These are phyloP conservation scores for Colletotrichum sp. DNA, from an alignment of 2,329 filamentous ascomycete species.

Conservation along the genomic window DNA sequence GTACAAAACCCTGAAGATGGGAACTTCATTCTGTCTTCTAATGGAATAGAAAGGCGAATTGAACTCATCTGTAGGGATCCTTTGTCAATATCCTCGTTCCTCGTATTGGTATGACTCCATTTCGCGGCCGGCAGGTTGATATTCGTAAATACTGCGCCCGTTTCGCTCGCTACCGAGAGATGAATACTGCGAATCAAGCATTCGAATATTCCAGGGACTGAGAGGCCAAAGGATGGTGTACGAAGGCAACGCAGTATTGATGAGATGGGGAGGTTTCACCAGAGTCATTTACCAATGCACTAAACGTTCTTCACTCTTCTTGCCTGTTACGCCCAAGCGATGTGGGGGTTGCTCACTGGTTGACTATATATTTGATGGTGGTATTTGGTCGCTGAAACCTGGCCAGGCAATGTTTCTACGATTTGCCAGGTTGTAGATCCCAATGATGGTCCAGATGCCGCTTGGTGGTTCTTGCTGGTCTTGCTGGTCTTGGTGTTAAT, in stretches of 20 bases:
- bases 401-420: too few species aligned
- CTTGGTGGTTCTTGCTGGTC: too few species aligned
- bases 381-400: too few species aligned
- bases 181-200: background rate
- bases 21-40: rapidly evolving
- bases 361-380: background rate
- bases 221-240: background rate
- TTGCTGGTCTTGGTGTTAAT: too few species aligned
- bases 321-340: background rate
- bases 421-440: too few species aligned
- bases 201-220: background rate
- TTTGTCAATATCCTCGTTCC: background rate
- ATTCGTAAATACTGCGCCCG: rapidly evolving
- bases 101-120: background rate
- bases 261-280: background rate
- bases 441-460: too few species aligned
- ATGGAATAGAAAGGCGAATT: background rate
- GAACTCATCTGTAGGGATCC: rapidly evolving
- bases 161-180: background rate
- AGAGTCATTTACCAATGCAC: background rate
- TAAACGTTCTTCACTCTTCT: rapidly evolving
- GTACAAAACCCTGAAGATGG: rapidly evolving
- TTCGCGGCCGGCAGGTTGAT: background rate
- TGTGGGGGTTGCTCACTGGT: background rate
- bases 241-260: background rate